Evolutionary conservation across 305 asterid species (phyloP), one percentile per base, ranked within the genome.

Genomic region (Plantago rigida): DNA sequence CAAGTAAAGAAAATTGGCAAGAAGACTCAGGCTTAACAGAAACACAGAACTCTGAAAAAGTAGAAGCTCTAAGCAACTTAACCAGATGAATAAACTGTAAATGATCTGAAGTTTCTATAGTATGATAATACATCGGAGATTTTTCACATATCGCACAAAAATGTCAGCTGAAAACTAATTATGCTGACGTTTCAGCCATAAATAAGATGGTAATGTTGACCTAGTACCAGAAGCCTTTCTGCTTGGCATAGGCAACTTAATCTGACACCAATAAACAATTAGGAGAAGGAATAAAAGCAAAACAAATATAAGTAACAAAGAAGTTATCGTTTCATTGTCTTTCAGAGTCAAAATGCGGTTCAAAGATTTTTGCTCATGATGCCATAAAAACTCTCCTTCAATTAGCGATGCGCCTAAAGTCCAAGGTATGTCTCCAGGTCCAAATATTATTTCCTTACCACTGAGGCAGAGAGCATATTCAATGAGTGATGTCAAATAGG

Each of bases 351-450:
- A 70, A 46, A 65, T 22, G 49, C 44, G 47, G 59, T 51, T 73
- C 63, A 12, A 51, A 7, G 64, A 56, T 48, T 69, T 65, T 24
- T 67, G 72, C 46, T 63, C 44, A 60, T 55, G 65, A 59, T 10
- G 80, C 93, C 87, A 79, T 34, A 78, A 51, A 56, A 76, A 79
- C 14, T 76, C 84, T 55, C 87, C 93, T 71, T 88, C 95, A 26
- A 84, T 56, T 19, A 86, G 67, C 31, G 96, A 87, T 67, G 94
- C 89, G 5, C 95, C 96, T 71, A 86, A 69, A 7, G 93, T 84
- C 96, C 96, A 88, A 46, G 95, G 78, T 66, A 86, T 62, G 28
- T 88, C 90, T 26, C 86, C 87, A 2, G 96, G 94, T 29, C 96
- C 94, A 57, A 88, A 88, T 56, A 68, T 62, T 63, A 88, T 77